A percentile compares a stretch with the other conserved stretches of the same genome.
These are phyloP conservation scores for Xylaria grammica DNA, from an alignment of 495 filamentous ascomycete genomes.

Conservation along the genomic window DNA sequence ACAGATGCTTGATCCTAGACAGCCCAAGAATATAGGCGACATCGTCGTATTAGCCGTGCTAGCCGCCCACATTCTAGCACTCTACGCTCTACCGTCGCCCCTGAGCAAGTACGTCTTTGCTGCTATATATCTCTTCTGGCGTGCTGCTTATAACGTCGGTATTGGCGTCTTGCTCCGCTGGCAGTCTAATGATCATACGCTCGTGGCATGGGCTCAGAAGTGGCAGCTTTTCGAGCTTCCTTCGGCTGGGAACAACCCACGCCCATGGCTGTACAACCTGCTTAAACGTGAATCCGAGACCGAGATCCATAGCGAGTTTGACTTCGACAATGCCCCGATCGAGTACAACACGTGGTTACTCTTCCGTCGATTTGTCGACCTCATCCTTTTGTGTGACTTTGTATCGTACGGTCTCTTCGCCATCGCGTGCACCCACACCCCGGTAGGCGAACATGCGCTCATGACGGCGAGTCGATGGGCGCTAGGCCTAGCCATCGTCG, in stretches of 20 bases:
- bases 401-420: conserved; percentile 95
- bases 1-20: conserved; percentile 89
- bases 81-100: conserved; percentile 71
- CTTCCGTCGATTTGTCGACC: conserved; percentile 90
- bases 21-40: conserved; percentile 94
- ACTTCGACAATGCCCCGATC: conserved; percentile 87
- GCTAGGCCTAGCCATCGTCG: conserved; percentile 77
- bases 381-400: conserved; percentile 99
- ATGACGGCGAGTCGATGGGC: conserved; percentile 79
- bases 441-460: conserved; percentile 68
- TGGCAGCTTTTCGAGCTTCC: conserved; percentile 86
- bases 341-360: conserved; percentile 99
- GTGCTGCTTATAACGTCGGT: conserved; percentile 87
- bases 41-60: conserved; percentile 80
- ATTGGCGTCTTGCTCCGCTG: conserved; percentile 88
- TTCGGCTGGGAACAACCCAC: conserved; percentile 75
- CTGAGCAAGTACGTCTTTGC: conserved; percentile 78
- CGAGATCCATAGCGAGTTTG: conserved; percentile 93
- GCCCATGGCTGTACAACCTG: conserved; percentile 78
- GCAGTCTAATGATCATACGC: conserved; percentile 85
- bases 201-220: conserved; percentile 88
- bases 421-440: conserved; percentile 80
- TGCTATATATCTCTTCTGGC: conserved; percentile 87
- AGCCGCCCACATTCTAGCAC: conserved; percentile 69
- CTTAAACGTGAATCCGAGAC: conserved; percentile 89